Evolutionary conservation across 2,329 filamentous ascomycete genomes (phyloP).

Genomic region (Colletotrichum sublineola): DNA sequence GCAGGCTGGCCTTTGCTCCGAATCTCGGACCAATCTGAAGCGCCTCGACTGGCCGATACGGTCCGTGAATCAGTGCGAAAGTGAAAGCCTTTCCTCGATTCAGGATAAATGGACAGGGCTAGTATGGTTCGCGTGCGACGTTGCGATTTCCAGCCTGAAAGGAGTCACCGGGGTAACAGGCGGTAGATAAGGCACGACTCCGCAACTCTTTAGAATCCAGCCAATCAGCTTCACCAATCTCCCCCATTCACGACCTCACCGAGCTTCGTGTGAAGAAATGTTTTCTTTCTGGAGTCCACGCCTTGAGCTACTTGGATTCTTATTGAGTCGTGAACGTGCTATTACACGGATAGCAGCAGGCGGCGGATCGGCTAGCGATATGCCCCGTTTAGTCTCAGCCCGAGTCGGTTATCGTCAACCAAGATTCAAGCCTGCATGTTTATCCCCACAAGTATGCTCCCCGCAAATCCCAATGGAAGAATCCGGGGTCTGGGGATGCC

Average conservation of each 20-base stretch:
- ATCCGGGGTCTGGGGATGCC: background rate
- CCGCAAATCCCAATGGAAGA: background rate
- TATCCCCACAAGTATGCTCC: constrained; percentile 1
- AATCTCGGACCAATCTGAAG: background rate
- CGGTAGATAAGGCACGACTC: background rate
- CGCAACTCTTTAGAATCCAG: background rate
- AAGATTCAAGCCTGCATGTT: background rate
- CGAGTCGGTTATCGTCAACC: no score
- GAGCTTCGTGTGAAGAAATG: no score
- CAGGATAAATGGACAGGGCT: background rate
- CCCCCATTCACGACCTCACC: background rate
- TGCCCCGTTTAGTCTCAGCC: background rate
- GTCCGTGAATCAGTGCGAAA: background rate
- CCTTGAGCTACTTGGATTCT: constrained; percentile 25
- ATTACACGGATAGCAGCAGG: constrained; percentile 14
- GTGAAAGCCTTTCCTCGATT: background rate
- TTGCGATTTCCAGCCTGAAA: background rate
- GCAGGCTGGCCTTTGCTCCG: background rate
- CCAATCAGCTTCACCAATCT: background rate
- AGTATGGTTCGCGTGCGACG: background rate
- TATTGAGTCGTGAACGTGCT: constrained; percentile 24
- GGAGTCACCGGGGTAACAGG: background rate
- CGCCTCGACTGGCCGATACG: background rate
- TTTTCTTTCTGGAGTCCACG: constrained; percentile 45
- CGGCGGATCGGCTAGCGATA: background rate